Base-by-base conservation (phyloP, 345 rosid species). In the Pistacia atlantica region DNA sequence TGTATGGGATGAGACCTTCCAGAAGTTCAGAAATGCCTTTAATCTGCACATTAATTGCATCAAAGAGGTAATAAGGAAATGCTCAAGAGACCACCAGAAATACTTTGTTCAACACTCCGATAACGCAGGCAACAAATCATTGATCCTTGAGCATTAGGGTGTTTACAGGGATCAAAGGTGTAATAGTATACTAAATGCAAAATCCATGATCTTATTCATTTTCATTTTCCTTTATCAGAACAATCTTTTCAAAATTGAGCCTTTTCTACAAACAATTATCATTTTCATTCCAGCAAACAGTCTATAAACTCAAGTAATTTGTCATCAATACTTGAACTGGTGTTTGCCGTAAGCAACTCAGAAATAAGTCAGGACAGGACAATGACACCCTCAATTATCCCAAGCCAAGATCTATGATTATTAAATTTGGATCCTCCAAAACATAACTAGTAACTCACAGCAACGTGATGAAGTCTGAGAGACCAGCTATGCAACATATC, bases 1-100 rank as follows among this genome's bases (percentile, higher is more conserved):
- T 86, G 88, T 93, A 96, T 46, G 97, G 98, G 62, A 91, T 89
- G 13, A 92, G 87, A 66, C 95, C 98, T 84, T 96, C 99, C 37
- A 93, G 90, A 58, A 93, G 84, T 79, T 96, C 97, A 14, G 86
- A 83, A n/a, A 96, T 83, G 67, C 99, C 98, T 83, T 79, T 92
- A 22, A 91, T 85, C 98, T 93, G 89, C 66, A 60, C 56, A 45
- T 77, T 14, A 52, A 73, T 42, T 67, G 48, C 63, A 72, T 35
- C 78, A 73, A 70, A 20, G 33, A 60, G 18, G 11, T 58, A 37
- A 62, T 79, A 67, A 46, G 14, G 56, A 28, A 20, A 65, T n/a
- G 16, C 18, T 31, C 25, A 10, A 31, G 33, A 31, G 33, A 31
- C 33, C 33, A 31, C 33, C 33, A 31, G 33, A 31, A 31, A 31